Evolutionary conservation across 2,329 filamentous ascomycete species (phyloP), one percentile per base, ranked within the genome.

Genomic region (Alternaria incomplexa): DNA sequence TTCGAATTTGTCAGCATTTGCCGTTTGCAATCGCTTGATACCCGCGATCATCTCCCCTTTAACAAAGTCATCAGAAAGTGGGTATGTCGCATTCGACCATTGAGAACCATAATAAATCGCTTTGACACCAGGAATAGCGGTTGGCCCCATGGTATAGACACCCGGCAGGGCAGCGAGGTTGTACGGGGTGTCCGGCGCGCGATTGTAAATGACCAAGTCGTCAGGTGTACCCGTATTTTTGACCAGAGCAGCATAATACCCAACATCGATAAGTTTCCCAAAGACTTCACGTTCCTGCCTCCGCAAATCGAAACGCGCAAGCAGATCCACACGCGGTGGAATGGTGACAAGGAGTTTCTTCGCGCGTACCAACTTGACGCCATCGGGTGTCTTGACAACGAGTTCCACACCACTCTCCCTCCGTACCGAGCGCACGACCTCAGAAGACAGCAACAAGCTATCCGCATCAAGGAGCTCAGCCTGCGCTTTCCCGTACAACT

Each of bases 321-420:
- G 72, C 52, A 77, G 79, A 0, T 77, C 65, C 5, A 80, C 47
- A 28, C 73, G 75, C 3, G 81, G 83, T 0, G 83, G 83, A 9
- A 82, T 77, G n/a, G 82, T 72, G 17, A 82, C 73, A 11, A 86
- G 64, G 2, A 85, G 66, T 55, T 82, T 80, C 36, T 78, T 78
- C 4, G 81, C 81, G 47, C 73, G 61, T 46, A 85, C 71, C 59
- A 70, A 63, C 51, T 72, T 73, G 9, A 7, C 10, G 15, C 72
- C 71, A 4, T 44, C 22, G 1, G 73, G 62, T 1, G 73, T 75
- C 6, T 63, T 11, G 20, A 72, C 65, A 7, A 59, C 36, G 36
- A 63, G 30, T 10, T 53, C 17, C 22, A 58, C 59, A 6, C 48
- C 40, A 4, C 22, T 12, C 2, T 52, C 10, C 17, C 22, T 30